Conservation (phyloP, 1,284 basidiomycete genomes). For the Schizophyllum amplum region DNA sequence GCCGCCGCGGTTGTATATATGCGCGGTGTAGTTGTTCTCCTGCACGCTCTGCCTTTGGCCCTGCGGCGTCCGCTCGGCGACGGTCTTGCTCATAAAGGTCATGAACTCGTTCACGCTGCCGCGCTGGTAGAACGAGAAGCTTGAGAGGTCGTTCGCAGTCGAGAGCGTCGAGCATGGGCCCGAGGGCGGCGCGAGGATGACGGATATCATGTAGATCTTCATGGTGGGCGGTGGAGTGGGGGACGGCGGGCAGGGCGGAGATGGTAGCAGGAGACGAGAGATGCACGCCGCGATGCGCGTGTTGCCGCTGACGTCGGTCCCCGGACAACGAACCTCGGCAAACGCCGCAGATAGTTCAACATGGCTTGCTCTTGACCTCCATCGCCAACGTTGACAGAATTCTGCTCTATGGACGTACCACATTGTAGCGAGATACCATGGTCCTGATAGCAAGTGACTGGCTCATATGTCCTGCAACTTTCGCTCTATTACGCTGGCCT, state of each 20-base stretch:
- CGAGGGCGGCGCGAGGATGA: slow-evolving; percentile 50
- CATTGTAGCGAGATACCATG: too few species aligned
- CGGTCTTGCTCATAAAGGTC: slow-evolving; percentile 88
- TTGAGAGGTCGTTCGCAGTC: slow-evolving; percentile 77
- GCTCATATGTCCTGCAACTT: too few species aligned
- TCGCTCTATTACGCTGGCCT: too few species aligned
- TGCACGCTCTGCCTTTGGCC: slow-evolving; percentile 91
- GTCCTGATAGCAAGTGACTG: too few species aligned
- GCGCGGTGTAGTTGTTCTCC: slow-evolving; percentile 91
- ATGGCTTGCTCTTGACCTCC: not conserved
- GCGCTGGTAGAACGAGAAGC: slow-evolving; percentile 92
- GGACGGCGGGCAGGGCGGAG: not conserved
- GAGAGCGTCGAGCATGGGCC: slow-evolving; percentile 59
- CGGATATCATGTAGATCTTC: slow-evolving; percentile 67
- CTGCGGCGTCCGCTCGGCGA: slow-evolving; percentile 81
- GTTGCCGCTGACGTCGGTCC: too few species aligned
- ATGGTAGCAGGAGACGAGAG: too few species aligned
- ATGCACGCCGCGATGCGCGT: too few species aligned
- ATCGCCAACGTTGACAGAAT: too few species aligned
- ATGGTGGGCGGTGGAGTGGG: slow-evolving; percentile 28
- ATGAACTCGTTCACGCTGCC: slow-evolving; percentile 84
- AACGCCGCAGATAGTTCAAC: not conserved
- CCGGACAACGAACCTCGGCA: not conserved
- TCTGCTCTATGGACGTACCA: too few species aligned
- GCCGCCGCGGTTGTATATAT: slow-evolving; percentile 85